Evolutionary conservation across 768 basidiomycete genomes (phyloP).

Genomic region (Tricholomella constricta): DNA sequence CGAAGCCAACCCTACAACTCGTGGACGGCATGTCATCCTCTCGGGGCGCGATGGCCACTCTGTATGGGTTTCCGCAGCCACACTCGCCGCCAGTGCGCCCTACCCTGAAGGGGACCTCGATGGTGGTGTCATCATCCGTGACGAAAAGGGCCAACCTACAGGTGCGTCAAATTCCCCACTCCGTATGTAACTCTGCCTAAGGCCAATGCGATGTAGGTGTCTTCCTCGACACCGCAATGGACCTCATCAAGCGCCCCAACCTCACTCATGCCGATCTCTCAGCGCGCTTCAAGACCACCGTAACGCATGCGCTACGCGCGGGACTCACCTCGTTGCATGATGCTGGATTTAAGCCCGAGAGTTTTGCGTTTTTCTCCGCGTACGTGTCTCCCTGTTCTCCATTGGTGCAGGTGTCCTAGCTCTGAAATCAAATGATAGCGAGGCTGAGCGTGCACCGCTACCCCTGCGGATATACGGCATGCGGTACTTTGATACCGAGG

Average conservation of each 20-base stretch:
- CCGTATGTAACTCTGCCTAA: not conserved
- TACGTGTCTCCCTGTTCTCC: slow-evolving; percentile 19
- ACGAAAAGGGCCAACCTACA: slow-evolving; percentile 54
- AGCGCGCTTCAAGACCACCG: slow-evolving; percentile 48
- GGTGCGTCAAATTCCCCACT: slow-evolving; percentile 34
- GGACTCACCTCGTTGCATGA: slow-evolving; percentile 76
- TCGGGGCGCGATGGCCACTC: slow-evolving; percentile 75
- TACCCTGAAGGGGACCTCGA: slow-evolving; percentile 53
- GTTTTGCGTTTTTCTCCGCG: slow-evolving; percentile 59
- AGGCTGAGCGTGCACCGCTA: not conserved
- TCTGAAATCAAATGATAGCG: not conserved
- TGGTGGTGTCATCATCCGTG: slow-evolving; percentile 66
- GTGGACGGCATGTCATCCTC: slow-evolving; percentile 59
- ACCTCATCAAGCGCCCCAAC: slow-evolving; percentile 51
- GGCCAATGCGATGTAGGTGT: slow-evolving; percentile 49
- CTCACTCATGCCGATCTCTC: slow-evolving; percentile 54
- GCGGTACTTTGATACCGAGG: slow-evolving; percentile 51
- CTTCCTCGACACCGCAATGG: slow-evolving; percentile 72
- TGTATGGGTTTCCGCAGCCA: slow-evolving; percentile 64
- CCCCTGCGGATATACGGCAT: slow-evolving; percentile 57
- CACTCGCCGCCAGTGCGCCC: slow-evolving; percentile 47
- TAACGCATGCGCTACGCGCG: slow-evolving; percentile 51
- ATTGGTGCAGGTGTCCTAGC: too few species aligned
- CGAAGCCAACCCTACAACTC: slow-evolving; percentile 55
- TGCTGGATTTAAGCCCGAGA: slow-evolving; percentile 56